Evolutionary conservation across 2,329 filamentous ascomycete species (phyloP), one percentile per base, ranked within the genome.

Genomic region (Exophiala sp.): DNA sequence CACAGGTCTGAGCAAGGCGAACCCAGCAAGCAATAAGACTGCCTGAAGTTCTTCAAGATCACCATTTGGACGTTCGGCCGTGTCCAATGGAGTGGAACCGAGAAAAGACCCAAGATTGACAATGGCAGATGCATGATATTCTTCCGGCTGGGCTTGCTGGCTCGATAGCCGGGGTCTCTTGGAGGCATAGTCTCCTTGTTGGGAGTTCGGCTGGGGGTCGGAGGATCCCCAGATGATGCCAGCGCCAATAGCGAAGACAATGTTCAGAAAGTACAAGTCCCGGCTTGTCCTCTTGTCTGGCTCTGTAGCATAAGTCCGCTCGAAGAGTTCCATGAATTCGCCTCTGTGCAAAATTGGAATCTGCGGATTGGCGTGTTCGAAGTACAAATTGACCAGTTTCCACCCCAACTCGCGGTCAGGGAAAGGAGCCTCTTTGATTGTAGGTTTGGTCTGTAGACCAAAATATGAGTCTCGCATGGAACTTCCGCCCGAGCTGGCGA

Each of bases 391-490:
- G 30, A 88, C 83, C 14, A 97, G 76, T 52, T 81, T 79, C 47
- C 79, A 69, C 1, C 83, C 91, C 2, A 95, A 73, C 24, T 86
- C 80, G 56, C 79, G 81, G 56, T 86, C 81, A 0, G 93, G 93
- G 60, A 97, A 96, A 0, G 82, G 77, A 0, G 90, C 90, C 38
- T 86, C 86, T 55, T 86, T 83, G 64, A 96, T 93, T 13, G 83
- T 88, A 1, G 90, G 88, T 61, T 86, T 90, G 2, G 88, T 94
- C 61, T 96, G 89, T 38, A 97, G 73, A n/a, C 91, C 91, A 64
- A 97, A 97, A 74, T 96, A 96, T 0, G 89, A 95, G 68, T 97
- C 91, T 52, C 90, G 80, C 85, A 95, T 93, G 10, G 86, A 88
- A 14, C 88, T 88, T 30, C 82, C 84, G 32, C 78, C 75, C 29